A percentile compares a stretch with the other conserved stretches of the same genome.
phyloP scores from a whole-genome alignment of 768 basidiomycete genomes.

The Amanita exitialis region DNA sequence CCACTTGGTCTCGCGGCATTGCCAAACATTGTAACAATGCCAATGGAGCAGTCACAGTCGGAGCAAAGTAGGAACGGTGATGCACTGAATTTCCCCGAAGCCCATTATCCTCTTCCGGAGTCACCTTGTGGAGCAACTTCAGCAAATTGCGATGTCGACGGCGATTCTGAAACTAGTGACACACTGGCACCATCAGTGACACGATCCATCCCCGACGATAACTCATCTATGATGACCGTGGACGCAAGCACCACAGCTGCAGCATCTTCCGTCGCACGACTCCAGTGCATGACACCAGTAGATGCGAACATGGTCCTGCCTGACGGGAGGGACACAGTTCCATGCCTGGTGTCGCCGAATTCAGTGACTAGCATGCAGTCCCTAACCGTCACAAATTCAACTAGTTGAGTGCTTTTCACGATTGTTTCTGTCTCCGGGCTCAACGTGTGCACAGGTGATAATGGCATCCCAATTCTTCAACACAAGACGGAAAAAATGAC shows the following conservation, averaged over 20 bases:
- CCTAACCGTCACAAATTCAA: neutral
- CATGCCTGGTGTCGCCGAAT: neutral
- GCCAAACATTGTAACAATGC: slow-evolving; percentile 20
- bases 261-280: neutral
- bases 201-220: neutral
- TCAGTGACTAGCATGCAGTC: neutral
- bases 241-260: neutral
- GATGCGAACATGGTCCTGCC: too few relatives aligned
- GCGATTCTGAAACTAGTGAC: slow-evolving; percentile 2
- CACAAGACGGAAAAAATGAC: neutral
- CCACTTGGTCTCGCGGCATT: slow-evolving; percentile 24
- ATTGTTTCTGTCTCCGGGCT: neutral
- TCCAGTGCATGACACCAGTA: neutral
- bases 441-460: neutral
- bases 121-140: slow-evolving; percentile 13
- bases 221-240: neutral
- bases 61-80: neutral
- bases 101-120: slow-evolving; percentile 19
- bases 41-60: slow-evolving; percentile 16
- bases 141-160: slow-evolving; percentile 12
- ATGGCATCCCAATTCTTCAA: neutral
- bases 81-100: slow-evolving; percentile 19
- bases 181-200: neutral
- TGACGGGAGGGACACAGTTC: neutral
- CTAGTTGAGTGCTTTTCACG: neutral